Base-by-base conservation (phyloP, 2,329 filamentous ascomycete species). In the Fusarium sp. region DNA sequence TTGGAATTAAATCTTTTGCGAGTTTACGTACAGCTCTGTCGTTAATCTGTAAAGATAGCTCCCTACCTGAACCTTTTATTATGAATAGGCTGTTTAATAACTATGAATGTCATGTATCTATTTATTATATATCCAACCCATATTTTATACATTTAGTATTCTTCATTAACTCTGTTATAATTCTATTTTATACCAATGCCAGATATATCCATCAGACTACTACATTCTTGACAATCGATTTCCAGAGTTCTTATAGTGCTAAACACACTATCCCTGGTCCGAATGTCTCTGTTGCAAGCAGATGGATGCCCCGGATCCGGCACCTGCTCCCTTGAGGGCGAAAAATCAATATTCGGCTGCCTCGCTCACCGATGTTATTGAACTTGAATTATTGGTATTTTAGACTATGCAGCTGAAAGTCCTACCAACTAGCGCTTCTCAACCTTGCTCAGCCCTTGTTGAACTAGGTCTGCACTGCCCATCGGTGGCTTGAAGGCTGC, bases 401-500 rank as follows among this genome's bases (percentile, higher is more conserved):
- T 25, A n/a, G n/a, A n/a, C n/a, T n/a, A 6, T 25, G 23, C 8
- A 25, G 23, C 23, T 25, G 23, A 25, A 25, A 41, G 41, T 46
- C 53, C 49, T 60, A 23, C 32, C 21, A 25, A 17, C 49, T 44
- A 49, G 19, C 42, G 47, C 41, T 42, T 44, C 39, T 32, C 37
- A 25, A 43, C 37, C 47, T 45, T 47, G 49, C 49, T 47, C 48
- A 49, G 31, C 29, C 17, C 21, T 25, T 41, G 53, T 69, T 33
- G 32, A 56, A 52, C 48, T 51, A 39, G 53, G 46, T 15, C 41
- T 38, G 54, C 48, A 59, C 55, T 54, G 56, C 49, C 52, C 31
- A 39, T 31, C 38, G 27, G 53, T 60, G 62, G 65, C 65, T 60
- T 65, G 57, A 43, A 25, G 57, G 60, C 29, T 52, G 53, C 61